phyloP scores from a whole-genome alignment of 805 yeast species.

The Teunomyces aglyptinius region DNA sequence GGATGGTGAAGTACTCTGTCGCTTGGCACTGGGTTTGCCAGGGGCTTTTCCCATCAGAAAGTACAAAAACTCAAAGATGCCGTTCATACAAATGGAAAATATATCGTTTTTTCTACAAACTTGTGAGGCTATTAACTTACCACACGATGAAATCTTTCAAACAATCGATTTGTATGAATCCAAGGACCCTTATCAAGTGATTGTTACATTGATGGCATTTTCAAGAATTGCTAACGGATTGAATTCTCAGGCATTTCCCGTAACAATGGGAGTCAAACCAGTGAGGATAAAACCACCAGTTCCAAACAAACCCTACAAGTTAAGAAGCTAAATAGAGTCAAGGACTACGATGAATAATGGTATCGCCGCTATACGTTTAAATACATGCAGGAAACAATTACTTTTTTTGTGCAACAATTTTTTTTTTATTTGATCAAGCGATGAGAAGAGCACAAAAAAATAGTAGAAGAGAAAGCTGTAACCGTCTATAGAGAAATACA shows the following conservation, averaged over 20 bases:
- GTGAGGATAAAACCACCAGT: constrained; percentile 48
- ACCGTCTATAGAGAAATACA: not conserved
- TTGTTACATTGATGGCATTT: constrained; percentile 70
- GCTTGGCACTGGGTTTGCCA: constrained; percentile 27
- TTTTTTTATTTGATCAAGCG: constrained; percentile 4
- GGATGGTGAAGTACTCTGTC: constrained; percentile 51
- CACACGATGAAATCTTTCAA: constrained; percentile 78
- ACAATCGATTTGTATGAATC: constrained; percentile 72
- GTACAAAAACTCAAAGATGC: constrained; percentile 65
- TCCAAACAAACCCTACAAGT: constrained; percentile 55
- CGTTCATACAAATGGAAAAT: constrained; percentile 80
- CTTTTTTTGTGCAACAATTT: not conserved
- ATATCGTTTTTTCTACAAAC: constrained; percentile 67
- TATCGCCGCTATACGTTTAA: not conserved
- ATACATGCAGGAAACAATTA: not conserved
- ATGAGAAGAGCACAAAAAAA: constrained; percentile 6
- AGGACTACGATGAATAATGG: not conserved
- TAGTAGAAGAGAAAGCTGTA: constrained; percentile 1
- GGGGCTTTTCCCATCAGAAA: constrained; percentile 28
- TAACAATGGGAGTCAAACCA: constrained; percentile 41
- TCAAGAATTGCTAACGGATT: constrained; percentile 63
- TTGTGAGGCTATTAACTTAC: constrained; percentile 64
- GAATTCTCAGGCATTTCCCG: constrained; percentile 22
- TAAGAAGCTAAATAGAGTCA: constrained; percentile 13
- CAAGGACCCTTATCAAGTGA: constrained; percentile 74